Percentiles rank a stretch among this genome's conserved stretches.
These are phyloP conservation scores for Cladosporium sp. DNA, from an alignment of 2,329 filamentous ascomycete species.

Conservation along the genomic window DNA sequence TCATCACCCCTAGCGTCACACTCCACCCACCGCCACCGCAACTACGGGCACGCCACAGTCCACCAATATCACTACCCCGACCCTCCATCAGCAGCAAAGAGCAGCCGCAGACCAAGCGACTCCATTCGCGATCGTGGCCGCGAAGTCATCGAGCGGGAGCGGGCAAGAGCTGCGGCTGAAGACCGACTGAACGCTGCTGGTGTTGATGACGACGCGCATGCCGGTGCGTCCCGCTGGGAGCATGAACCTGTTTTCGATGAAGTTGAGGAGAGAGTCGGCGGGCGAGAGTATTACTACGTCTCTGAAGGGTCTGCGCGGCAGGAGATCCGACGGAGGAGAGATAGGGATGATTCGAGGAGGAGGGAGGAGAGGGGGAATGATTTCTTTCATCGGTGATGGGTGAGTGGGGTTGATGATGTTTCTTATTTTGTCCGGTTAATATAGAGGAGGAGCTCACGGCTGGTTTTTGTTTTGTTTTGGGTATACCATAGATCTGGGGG, in stretches of 20 bases:
- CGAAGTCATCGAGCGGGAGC: slow-evolving; percentile 8
- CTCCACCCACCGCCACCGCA: background rate
- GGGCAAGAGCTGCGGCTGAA: background rate
- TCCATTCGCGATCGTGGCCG: background rate
- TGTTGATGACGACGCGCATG: background rate
- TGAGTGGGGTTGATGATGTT: background rate
- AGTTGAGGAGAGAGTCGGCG: background rate
- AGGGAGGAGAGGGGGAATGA: slow-evolving; percentile 1
- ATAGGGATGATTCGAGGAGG: background rate
- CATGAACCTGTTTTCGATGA: slow-evolving; percentile 5
- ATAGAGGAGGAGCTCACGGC: background rate
- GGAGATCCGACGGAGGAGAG: background rate
- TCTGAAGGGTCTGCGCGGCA: slow-evolving; percentile 1
- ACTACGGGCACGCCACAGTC: background rate
- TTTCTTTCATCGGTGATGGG: background rate
- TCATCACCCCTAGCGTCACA: background rate
- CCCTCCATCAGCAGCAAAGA: background rate
- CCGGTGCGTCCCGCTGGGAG: background rate
- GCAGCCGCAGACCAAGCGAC: background rate
- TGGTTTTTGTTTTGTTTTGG: background rate
- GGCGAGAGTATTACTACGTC: background rate
- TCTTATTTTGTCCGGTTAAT: background rate
- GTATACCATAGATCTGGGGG: background rate
- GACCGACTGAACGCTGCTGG: background rate
- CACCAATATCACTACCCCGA: slow-evolving; percentile 6